Base-by-base conservation (phyloP, 495 filamentous ascomycete genomes). In the Penicillium samsonianum region DNA sequence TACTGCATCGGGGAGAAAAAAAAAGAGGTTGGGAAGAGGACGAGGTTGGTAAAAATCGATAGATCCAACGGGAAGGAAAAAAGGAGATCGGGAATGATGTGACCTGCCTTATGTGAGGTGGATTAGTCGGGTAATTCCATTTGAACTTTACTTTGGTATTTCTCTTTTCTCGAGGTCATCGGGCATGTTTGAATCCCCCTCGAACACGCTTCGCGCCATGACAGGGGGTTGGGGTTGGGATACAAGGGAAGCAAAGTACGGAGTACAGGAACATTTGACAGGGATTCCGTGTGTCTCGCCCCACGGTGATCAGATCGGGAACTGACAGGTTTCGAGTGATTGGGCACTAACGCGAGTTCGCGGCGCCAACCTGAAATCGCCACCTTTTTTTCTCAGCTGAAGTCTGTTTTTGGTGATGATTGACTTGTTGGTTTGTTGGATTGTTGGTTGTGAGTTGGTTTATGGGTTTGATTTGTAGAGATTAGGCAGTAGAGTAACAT, bases 321-420 rank as follows among this genome's bases (percentile, higher is more conserved):
- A 51, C 53, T 57, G 59, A 42, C 59, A 57, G 53, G 59, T 51
- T 60, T 48, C 25, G 16, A 48, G 30, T 53, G 43, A 48, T 48
- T 53, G 43, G 54, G 37, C 28, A 57, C 55, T 52, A 35, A 22
- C 43, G 62, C 59, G 62, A 35, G 14, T 46, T 42, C 50, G 14
- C 33, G 51, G 62, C 65, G 62, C 56, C 62, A 67, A 59, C 58
- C 60, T 65, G 62, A 67, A 65, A 58, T 52, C 59, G 57, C 50
- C 55, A 61, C 31, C 14, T n/a, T 62, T 59, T 59, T 40, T 22
- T 59, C 17, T 51, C 48, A 51, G 48, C 30, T 51, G 47, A 23
- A 16, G 35, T 38, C 28, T 33, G 25, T 49, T 49, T 22, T 9
- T 6, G 12, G 22, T 19, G 33, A 35, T 40, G 20, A 49, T 40